Percentiles rank a stretch among this genome's conserved stretches.
Conservation (phyloP, 306 rosid genomes). For the Coriaria nepalensis region DNA sequence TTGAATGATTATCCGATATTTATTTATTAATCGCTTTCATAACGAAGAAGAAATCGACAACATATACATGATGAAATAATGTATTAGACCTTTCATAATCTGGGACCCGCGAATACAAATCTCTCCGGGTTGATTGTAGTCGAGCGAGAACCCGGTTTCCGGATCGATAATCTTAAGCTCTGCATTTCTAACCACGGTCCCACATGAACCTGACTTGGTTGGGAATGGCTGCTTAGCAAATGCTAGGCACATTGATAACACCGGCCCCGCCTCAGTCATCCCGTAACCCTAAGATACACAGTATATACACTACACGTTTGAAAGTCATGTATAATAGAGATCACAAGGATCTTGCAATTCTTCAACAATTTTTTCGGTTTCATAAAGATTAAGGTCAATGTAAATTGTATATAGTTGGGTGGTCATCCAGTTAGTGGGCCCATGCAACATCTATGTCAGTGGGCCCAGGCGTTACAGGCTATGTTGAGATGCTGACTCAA, state of each 20-base stretch:
- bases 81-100: slow-evolving; percentile 63
- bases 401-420: too few species aligned
- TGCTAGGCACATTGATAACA: slow-evolving; percentile 52
- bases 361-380: too few species aligned
- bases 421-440: too few species aligned
- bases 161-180: slow-evolving; percentile 69
- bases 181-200: slow-evolving; percentile 65
- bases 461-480: too few species aligned
- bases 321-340: too few species aligned
- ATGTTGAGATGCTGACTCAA: too few species aligned
- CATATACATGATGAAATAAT: not conserved
- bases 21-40: not conserved
- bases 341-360: too few species aligned
- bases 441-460: too few species aligned
- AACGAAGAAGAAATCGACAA: not conserved
- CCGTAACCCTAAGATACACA: slow-evolving; percentile 68
- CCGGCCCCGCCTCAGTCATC: slow-evolving; percentile 97
- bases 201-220: slow-evolving; percentile 69
- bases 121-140: slow-evolving; percentile 61
- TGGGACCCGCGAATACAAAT: slow-evolving; percentile 74
- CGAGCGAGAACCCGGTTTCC: slow-evolving; percentile 46
- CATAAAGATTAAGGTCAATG: too few species aligned
- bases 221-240: slow-evolving; percentile 59
- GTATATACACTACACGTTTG: not conserved
- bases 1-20: too few species aligned